phyloP scores from a whole-genome alignment of 495 filamentous ascomycete genomes.

The Daldinia childiae region DNA sequence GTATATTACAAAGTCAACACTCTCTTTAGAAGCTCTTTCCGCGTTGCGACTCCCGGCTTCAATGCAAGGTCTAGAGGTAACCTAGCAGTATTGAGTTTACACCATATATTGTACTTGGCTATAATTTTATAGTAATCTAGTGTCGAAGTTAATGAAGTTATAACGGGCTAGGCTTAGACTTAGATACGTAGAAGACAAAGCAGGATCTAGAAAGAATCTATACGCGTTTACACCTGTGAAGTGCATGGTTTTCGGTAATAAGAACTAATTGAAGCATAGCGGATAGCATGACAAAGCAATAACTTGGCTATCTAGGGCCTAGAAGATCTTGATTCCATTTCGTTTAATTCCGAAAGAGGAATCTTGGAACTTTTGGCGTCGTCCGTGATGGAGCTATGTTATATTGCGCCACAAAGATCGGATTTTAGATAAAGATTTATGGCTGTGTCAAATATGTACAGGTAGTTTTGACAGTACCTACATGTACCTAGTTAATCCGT shows the following conservation, averaged over 20 bases:
- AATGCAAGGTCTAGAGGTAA: too few relatives aligned
- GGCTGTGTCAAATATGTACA: not conserved
- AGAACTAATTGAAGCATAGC: slow-evolving; percentile 29
- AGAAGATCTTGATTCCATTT: slow-evolving; percentile 12
- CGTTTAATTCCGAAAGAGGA: slow-evolving; percentile 34
- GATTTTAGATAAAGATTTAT: slow-evolving; percentile 24
- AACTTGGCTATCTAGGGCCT: slow-evolving; percentile 11
- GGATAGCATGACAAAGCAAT: slow-evolving; percentile 4
- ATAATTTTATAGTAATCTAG: not conserved
- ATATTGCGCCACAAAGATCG: slow-evolving; percentile 10
- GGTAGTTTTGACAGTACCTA: too few relatives aligned
- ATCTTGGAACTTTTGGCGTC: slow-evolving; percentile 39
- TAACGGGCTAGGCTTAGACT: too few relatives aligned
- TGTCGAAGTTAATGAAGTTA: too few relatives aligned
- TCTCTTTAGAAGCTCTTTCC: too few relatives aligned
- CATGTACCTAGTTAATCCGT: too few relatives aligned
- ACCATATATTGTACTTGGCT: not conserved
- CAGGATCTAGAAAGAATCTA: not conserved
- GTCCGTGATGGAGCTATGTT: slow-evolving; percentile 1
- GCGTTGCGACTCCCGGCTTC: too few relatives aligned
- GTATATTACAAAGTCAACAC: not conserved
- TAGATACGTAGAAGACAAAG: too few relatives aligned
- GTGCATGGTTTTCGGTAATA: slow-evolving; percentile 12
- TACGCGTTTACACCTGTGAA: slow-evolving; percentile 1
- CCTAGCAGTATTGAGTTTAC: not conserved